Base-by-base conservation (phyloP, 106 monocot species). In the Alisma plantagoaquatica region DNA sequence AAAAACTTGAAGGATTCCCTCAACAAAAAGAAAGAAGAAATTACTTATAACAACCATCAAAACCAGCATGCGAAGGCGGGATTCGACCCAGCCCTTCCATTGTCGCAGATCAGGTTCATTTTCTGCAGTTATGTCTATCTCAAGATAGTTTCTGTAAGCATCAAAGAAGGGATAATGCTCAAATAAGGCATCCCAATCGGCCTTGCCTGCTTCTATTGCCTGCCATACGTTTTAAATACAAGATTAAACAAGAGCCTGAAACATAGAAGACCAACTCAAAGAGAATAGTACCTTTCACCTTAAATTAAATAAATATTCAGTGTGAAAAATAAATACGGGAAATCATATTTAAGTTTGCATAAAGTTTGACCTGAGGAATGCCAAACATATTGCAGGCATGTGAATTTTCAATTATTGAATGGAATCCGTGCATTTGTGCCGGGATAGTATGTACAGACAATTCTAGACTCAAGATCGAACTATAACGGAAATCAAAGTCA, bases 81-180 rank as follows among this genome's bases (percentile, higher is more conserved):
- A 96, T 73, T 89, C 78, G 23, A 96, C 84, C 96, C 96, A 89
- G 26, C 96, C 96, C 63, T 85, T 88, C 96, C 96, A 96, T 31
- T 81, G 77, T 45, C 89, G 70, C 29, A 89, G 73, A 62, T 89
- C 84, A 61, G 68, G 81, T 58, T 78, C 96, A 76, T 81, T 77
- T 57, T 71, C 84, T 46, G 96, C 96, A 23, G 68, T 50, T 29
- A 96, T 82, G 46, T 81, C 88, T 54, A 96, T 78, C 59, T 89
- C 56, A 48, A 96, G 52, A 58, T 96, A 96, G 59, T 96, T 62
- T 41, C 79, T 96, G 48, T 96, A 96, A 22, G 75, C 54, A 51
- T 96, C 88, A 67, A 96, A 96, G 67, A 96, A 96, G 24, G 81
- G 89, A 54, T 66, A 85, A 14, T 80, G 67, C 75, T 89, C 84